phyloP scores from a whole-genome alignment of 2,329 filamentous ascomycete species.

The Nothophoma quercina region DNA sequence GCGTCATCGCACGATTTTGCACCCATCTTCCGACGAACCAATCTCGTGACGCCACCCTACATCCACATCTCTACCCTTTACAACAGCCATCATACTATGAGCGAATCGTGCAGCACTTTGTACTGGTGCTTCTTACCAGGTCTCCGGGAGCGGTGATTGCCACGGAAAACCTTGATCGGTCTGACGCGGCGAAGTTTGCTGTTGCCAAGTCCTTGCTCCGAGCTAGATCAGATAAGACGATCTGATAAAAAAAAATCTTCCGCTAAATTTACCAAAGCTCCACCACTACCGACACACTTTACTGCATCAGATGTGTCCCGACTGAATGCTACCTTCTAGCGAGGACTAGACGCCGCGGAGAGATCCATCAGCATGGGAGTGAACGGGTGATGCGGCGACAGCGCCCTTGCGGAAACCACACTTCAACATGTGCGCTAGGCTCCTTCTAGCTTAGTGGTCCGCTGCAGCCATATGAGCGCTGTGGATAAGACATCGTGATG shows the following conservation, averaged over 20 bases:
- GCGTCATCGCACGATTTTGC: too few relatives aligned
- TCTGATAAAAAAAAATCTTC: conserved; percentile 16
- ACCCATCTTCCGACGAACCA: too few relatives aligned
- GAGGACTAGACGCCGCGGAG: background rate
- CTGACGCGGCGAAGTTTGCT: conserved; percentile 3
- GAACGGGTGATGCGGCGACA: background rate
- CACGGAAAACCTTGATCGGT: conserved; percentile 12
- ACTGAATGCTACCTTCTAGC: background rate
- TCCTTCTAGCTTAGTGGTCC: background rate
- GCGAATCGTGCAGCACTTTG: too few relatives aligned
- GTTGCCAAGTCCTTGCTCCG: conserved; percentile 1
- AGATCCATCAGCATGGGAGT: background rate
- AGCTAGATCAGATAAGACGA: conserved; percentile 16
- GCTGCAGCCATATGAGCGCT: background rate
- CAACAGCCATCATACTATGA: too few relatives aligned
- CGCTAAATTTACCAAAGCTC: background rate
- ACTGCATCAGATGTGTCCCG: background rate
- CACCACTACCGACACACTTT: background rate
- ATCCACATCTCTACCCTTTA: too few relatives aligned
- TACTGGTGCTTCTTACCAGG: background rate
- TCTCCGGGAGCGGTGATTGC: background rate
- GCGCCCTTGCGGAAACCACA: background rate
- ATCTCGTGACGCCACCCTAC: background rate
- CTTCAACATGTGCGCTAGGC: background rate
- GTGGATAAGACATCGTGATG: background rate